Base-by-base conservation (phyloP, 83 land plant species). In the Diphasiastrum complanatum region DNA sequence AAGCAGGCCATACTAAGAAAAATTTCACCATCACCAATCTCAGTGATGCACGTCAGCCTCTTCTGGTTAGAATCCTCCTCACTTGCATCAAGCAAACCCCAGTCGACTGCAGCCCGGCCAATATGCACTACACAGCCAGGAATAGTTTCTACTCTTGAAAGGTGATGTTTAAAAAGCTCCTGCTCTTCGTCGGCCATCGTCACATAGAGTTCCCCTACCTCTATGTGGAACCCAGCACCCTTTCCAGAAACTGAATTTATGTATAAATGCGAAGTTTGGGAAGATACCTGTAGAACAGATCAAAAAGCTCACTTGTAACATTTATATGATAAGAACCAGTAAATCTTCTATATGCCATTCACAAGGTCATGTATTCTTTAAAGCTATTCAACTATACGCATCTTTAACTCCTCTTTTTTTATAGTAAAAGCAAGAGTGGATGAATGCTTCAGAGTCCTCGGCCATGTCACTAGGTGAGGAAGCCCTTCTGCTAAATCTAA, bases 261-360 rank as follows among this genome's bases (percentile, higher is more conserved):
- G 73, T 63, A 95, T 18, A 95, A 54, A 64, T 89, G 96, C 12
- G 96, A 86, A 27, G 97, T 84, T 64, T 95, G 96, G 22, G 92
- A 84, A 64, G 83, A 84, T 25, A 78, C 83, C 99, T 92, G 73
- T 52, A 69, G 2, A 26, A 31, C 31, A 59, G 45, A 54, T 29
- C 24, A 33, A 45, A 34, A 47, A 47, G n/a, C 34, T 2, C 24
- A 66, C 4, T 60, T 59, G 26, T 22, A 33, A 24, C 46, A 11
- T 61, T 28, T 2, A 27, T 22, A 33, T 27, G 14, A 19, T 33
- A 22, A 12, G 2, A 10, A 56, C 1, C 18, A 1, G 37, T 34
- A 34, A 27, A 33, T 3, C 4, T 34, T 10, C 20, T 35, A 52
- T n/a, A n/a, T n/a, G n/a, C n/a, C n/a, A n/a, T n/a, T n/a, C n/a